Evolutionary conservation across 2,329 filamentous ascomycete genomes (phyloP).

Genomic region (Colletotrichum siamense): DNA sequence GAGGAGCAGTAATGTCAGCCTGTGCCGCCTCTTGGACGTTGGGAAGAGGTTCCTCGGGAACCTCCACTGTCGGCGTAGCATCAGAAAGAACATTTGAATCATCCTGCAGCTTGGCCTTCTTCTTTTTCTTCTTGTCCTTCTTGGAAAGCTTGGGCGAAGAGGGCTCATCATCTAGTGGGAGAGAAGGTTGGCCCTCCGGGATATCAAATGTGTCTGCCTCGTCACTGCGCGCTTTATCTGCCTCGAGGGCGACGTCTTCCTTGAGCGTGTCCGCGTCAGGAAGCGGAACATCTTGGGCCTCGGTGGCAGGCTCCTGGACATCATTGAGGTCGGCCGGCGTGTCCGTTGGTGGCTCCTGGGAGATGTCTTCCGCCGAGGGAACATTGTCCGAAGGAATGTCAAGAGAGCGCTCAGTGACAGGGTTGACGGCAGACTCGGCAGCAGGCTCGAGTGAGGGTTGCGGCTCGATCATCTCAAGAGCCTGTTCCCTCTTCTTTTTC

Average conservation of each 20-base stretch:
- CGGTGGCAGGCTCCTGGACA: not conserved
- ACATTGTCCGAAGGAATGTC: not conserved
- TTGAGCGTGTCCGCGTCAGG: not conserved
- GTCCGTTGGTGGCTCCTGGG: not conserved
- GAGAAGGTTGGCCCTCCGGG: not conserved
- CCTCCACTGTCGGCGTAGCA: constrained; percentile 10
- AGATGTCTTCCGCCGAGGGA: not conserved
- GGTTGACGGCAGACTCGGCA: not conserved
- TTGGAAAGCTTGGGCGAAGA: constrained; percentile 6
- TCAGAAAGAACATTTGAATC: not conserved
- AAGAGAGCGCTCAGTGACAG: not conserved
- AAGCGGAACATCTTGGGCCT: not conserved
- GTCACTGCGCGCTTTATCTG: not conserved
- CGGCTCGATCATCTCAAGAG: constrained; percentile 8
- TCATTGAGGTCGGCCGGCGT: not conserved
- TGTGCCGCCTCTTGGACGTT: not conserved
- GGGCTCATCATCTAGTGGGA: not conserved
- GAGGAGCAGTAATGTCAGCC: not conserved
- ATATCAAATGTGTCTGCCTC: not conserved
- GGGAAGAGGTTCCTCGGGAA: not conserved
- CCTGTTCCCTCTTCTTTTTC: constrained; percentile 9
- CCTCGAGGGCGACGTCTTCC: not conserved
- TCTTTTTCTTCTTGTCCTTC: constrained; percentile 25
- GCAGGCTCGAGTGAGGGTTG: constrained; percentile 21
- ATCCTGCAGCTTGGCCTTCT: constrained; percentile 11